Percentiles rank a stretch among this genome's conserved stretches.
Conservation (phyloP, 768 basidiomycete species). For the Trametes sanguinea region DNA sequence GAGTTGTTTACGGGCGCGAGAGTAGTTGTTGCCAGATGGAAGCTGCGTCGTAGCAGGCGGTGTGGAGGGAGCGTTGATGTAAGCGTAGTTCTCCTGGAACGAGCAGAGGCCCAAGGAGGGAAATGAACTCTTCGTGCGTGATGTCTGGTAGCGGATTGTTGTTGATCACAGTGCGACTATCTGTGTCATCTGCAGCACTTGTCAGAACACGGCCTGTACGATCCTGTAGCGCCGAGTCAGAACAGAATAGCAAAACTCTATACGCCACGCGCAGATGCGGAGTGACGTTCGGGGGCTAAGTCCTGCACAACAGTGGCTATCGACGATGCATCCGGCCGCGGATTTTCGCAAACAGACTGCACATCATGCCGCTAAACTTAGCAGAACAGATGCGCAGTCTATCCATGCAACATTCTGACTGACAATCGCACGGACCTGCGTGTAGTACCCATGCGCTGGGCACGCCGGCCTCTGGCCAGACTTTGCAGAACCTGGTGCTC, state of each 20-base stretch:
- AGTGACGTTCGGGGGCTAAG: background rate
- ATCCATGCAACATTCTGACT: background rate
- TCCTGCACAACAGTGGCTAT: background rate
- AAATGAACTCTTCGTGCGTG: conserved; percentile 84
- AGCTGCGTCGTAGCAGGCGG: conserved; percentile 25
- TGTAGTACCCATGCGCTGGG: conserved; percentile 83
- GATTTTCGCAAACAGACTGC: background rate
- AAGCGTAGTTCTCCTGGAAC: conserved; percentile 78
- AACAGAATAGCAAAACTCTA: background rate
- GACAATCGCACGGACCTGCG: conserved; percentile 48
- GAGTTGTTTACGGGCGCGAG: conserved; percentile 11
- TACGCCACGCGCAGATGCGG: background rate
- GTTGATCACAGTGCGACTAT: conserved; percentile 72
- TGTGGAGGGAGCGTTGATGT: conserved; percentile 31
- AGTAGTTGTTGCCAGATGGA: conserved; percentile 26
- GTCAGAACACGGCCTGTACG: conserved; percentile 2
- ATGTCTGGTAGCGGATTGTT: conserved; percentile 88
- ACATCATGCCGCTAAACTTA: background rate
- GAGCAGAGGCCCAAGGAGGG: conserved; percentile 75
- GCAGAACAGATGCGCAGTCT: background rate
- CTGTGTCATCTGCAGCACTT: conserved; percentile 49
- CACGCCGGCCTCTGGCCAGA: conserved; percentile 71
- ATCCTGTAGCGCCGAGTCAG: conserved; percentile 8
- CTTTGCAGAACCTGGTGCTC: conserved; percentile 70
- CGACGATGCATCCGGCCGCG: background rate